Evolutionary conservation across 177 flowering plant genomes (phyloP).

Genomic region (Vitis hybrid): DNA sequence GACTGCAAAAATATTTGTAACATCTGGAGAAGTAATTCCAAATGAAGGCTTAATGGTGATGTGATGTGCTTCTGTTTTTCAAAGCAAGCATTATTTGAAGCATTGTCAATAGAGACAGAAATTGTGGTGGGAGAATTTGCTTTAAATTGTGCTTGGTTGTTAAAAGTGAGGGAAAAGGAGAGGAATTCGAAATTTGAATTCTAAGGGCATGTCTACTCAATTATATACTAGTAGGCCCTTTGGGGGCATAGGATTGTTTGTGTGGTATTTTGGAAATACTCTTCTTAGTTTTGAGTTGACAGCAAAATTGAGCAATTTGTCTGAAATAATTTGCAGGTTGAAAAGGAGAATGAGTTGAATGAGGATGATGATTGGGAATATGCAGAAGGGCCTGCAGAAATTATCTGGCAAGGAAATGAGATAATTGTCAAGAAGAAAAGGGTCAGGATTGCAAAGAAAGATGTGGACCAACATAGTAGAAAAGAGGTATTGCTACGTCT

Average conservation of each 20-base stretch:
- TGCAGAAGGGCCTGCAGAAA: slow-evolving; percentile 91
- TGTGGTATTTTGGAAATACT: neutral
- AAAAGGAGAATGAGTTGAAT: slow-evolving; percentile 24
- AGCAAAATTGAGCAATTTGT: too few relatives aligned
- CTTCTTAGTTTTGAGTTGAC: neutral
- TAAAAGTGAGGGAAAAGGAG: neutral
- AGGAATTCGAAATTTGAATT: too few relatives aligned
- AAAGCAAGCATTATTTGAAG: too few relatives aligned
- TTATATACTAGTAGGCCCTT: neutral
- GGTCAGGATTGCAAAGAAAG: slow-evolving; percentile 64
- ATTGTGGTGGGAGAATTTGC: neutral
- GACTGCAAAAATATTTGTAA: too few relatives aligned
- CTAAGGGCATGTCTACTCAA: neutral
- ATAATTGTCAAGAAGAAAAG: slow-evolving; percentile 89
- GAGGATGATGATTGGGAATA: slow-evolving; percentile 80
- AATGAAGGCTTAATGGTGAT: too few relatives aligned
- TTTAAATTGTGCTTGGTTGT: neutral
- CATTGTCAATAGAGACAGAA: neutral
- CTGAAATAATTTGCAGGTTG: slow-evolving; percentile 17
- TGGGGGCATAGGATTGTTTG: neutral
- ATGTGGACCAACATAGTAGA: slow-evolving; percentile 14
- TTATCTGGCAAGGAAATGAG: slow-evolving; percentile 98
- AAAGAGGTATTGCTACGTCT: slow-evolving; percentile 48
- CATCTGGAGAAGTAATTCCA: too few relatives aligned
- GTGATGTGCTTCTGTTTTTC: too few relatives aligned